Evolutionary conservation across 2,329 filamentous ascomycete species (phyloP).

Genomic region (Cercospora sp.): DNA sequence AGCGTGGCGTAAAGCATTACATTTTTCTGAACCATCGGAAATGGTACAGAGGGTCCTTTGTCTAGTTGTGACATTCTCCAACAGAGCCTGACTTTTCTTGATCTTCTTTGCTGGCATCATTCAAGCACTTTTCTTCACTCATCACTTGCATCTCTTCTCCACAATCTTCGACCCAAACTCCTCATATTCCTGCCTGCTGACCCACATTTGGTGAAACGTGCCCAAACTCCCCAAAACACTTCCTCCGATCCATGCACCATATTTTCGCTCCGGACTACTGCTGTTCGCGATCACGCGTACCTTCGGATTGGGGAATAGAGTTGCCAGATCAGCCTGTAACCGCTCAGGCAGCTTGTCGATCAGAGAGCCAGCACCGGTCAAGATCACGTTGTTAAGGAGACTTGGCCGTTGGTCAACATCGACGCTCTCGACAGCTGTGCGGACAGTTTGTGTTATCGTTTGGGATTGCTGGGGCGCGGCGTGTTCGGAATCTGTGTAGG

Average conservation of each 20-base stretch:
- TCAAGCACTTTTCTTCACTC: not conserved
- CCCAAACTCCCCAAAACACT: conserved; percentile 94
- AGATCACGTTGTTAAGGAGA: conserved; percentile 84
- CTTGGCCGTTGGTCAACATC: conserved; percentile 86
- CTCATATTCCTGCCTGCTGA: conserved; percentile 94
- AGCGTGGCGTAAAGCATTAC: not conserved
- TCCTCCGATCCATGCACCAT: conserved; percentile 93
- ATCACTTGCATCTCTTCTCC: conserved; percentile 90
- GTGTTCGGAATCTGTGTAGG: conserved; percentile 56
- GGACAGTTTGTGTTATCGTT: conserved; percentile 81
- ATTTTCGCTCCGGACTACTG: conserved; percentile 82
- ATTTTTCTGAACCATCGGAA: not conserved
- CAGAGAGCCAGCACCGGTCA: conserved; percentile 84
- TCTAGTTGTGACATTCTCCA: not conserved
- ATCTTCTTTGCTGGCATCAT: not conserved
- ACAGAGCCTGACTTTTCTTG: not conserved
- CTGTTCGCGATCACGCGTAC: conserved; percentile 88
- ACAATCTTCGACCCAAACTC: conserved; percentile 89
- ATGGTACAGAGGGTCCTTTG: not conserved
- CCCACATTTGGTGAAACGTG: conserved; percentile 99
- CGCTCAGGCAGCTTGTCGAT: conserved; percentile 91
- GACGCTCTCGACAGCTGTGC: conserved; percentile 72
- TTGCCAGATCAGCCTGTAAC: conserved; percentile 77
- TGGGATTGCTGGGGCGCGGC: conserved; percentile 62
- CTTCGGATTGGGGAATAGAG: conserved; percentile 79